Conservation (phyloP, 2,329 filamentous ascomycete species). For the Talaromyces sp. region DNA sequence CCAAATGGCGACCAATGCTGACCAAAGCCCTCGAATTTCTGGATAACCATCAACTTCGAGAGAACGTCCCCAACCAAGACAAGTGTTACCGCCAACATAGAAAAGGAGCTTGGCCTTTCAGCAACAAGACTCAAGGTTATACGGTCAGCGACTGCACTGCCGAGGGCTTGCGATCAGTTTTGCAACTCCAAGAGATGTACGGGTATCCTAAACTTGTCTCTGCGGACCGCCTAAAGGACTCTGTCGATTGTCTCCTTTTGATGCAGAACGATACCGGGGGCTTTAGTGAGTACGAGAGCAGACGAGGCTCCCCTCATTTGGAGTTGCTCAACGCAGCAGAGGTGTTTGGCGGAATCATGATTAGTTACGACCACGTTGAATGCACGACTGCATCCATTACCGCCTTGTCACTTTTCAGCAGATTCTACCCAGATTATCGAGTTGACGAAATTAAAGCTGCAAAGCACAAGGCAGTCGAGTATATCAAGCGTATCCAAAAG, state of each 20-base stretch:
- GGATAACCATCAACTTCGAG: slow-evolving; percentile 84
- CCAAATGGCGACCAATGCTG: slow-evolving; percentile 79
- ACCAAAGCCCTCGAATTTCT: slow-evolving; percentile 78
- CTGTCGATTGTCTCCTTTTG: slow-evolving; percentile 82
- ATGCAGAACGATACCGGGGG: slow-evolving; percentile 87
- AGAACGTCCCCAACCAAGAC: slow-evolving; percentile 72
- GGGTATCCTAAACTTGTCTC: slow-evolving; percentile 72
- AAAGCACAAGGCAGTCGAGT: slow-evolving; percentile 69
- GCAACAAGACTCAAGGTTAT: slow-evolving; percentile 87
- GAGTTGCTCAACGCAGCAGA: slow-evolving; percentile 93
- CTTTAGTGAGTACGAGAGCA: slow-evolving; percentile 84
- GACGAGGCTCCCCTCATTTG: slow-evolving; percentile 70
- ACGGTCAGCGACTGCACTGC: slow-evolving; percentile 93
- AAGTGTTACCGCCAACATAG: slow-evolving; percentile 83
- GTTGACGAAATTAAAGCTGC: slow-evolving; percentile 69
- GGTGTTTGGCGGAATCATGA: slow-evolving; percentile 96
- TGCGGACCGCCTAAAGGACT: slow-evolving; percentile 75
- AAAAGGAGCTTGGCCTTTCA: slow-evolving; percentile 95
- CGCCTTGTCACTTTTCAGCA: slow-evolving; percentile 75
- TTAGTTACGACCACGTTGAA: slow-evolving; percentile 97
- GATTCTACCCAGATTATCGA: slow-evolving; percentile 78
- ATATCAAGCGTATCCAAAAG: slow-evolving; percentile 76
- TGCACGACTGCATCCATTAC: slow-evolving; percentile 95
- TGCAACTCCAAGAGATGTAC: slow-evolving; percentile 75
- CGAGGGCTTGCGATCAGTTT: slow-evolving; percentile 81